Evolutionary conservation across 1,139 yeast genomes (phyloP), one percentile per base, ranked within the genome.

Genomic region (Geotrichum histeridarum): DNA sequence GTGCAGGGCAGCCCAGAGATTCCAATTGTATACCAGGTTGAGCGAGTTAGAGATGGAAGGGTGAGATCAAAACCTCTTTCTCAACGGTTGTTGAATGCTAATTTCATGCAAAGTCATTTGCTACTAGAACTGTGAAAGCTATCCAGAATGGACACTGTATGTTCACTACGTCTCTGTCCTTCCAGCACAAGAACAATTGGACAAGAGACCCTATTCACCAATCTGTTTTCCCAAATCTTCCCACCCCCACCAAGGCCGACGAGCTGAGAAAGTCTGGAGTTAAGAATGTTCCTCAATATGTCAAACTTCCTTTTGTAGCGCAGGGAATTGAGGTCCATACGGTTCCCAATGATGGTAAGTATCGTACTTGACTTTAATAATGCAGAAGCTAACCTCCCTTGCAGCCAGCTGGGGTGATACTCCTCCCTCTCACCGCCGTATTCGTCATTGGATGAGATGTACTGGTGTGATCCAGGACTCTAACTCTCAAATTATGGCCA

Each of bases 21-120:
- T 1, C 81, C 81, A 12, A 77, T 84, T 67, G 72, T 73, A n/a
- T 86, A 83, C 65, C 72, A 75, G 31, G 89, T 86, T n/a, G 72
- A 70, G 33, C 74, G 73, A 49, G 67, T 83, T 22, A 73, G 81
- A 49, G 79, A 79, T 56, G 94, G 94, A 2, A 80, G 78, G 57
- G 82, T 59, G 46, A 31, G 60, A 15, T 4, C 22, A 22, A 3
- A n/a, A 2, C 17, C 32, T 35, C 11, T 41, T 18, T 18, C 17
- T 14, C 14, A 3, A 39, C n/a, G 14, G 5, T 48, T 49, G 27
- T 22, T 12, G 30, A 14, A 38, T 30, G 41, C 47, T 9, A 49
- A 33, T 31, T 9, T n/a, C 42, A 4, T 4, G 12, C 7, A 17
- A 15, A 61, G 59, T 57, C 77, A 57, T 86, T 82, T 64, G 73